Evolutionary conservation across 768 basidiomycete genomes (phyloP), one percentile per base, ranked within the genome.

Genomic region (Xerocomellus intermedius): DNA sequence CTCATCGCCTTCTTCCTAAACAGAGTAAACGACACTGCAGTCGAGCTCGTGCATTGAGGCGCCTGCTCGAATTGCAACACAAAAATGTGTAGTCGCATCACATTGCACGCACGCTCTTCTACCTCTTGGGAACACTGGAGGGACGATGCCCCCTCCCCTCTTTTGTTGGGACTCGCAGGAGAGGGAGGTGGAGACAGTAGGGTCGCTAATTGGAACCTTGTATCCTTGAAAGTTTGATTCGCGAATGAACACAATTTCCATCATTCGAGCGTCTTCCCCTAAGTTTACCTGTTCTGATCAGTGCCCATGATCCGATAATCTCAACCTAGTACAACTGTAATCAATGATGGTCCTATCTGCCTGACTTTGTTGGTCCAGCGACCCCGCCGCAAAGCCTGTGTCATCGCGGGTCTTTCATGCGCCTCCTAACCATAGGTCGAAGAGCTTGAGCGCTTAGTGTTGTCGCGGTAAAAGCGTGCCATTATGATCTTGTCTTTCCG

Each of bases 1-100:
- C 54, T 62, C 17, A 65, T 16, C 12, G 7, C 24, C n/a, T 5
- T 26, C 2, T 6, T n/a, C 50, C 46, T 10, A 12, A 48, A 44
- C 70, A 76, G 75, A 76, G 71, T 76, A 75, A 75, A 62, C 55
- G 56, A 62, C 62, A 28, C 57, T 59, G 43, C 58, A 55, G 66
- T 60, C 47, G 67, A 69, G 71, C 61, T 50, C 63, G 71, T 69
- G 67, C 57, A 60, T 57, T 48, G 36, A 51, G 51, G 52, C 51
- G 36, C 56, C 63, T 58, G 63, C 32, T 56, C 36, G 49, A 42
- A 24, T 56, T 37, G 46, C n/a, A 59, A 59, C 46, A 22, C 42
- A 42, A 60, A 52, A 58, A 37, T 37, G 42, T 48, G 58, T 57
- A 57, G 55, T 60, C 55, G 54, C 55, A 60, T 55, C 50, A 59